Evolutionary conservation across 2,329 filamentous ascomycete genomes (phyloP), one percentile per base, ranked within the genome.

Genomic region (Colletotrichum echinochloae): DNA sequence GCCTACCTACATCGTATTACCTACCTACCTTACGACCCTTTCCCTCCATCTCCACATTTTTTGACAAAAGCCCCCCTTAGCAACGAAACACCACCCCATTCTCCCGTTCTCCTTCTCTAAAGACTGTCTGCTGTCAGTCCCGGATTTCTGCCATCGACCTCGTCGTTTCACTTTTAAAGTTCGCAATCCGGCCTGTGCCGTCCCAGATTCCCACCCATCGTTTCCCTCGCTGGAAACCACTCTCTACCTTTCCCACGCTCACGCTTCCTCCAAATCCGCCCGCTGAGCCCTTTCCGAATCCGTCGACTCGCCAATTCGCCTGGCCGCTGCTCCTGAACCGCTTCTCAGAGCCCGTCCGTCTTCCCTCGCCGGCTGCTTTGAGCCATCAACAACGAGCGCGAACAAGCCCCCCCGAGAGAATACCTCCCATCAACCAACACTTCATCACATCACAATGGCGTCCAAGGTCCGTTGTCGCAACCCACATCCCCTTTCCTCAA

Each of bases 381-480:
- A 72, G 56, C 44, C 60, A 72, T 72, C 60, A 70, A 65, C 55
- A 72, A 20, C 48, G 33, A 39, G 23, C 64, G 37, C 49, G 68
- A 71, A 41, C 28, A 56, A 60, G 23, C 14, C 37, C 49, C 49
- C 28, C 52, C 56, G 60, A 49, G 55, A 55, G 37, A 52, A 52
- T 46, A 9, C 35, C 35, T 39, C 30, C 30, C 55, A 65, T 70
- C 66, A 52, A 37, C 44, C 37, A 65, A 35, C 44, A 51, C 41
- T 56, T 52, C 18, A 39, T 70, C 55, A 69, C 65, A 72, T 57
- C 74, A 78, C 78, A 79, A 82, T 82, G 81, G 80, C 80, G 66
- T 81, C 80, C 67, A 82, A 82, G 77, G 81, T 82, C 77, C 66
- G 37, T 39, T 56, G 65, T 60, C 46, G 54, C 57, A n/a, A 16